A percentile compares a stretch with the other conserved stretches of the same genome.
Evolutionary conservation across 2,329 filamentous ascomycete species (phyloP).

Genomic region (Orbilia javanica): DNA sequence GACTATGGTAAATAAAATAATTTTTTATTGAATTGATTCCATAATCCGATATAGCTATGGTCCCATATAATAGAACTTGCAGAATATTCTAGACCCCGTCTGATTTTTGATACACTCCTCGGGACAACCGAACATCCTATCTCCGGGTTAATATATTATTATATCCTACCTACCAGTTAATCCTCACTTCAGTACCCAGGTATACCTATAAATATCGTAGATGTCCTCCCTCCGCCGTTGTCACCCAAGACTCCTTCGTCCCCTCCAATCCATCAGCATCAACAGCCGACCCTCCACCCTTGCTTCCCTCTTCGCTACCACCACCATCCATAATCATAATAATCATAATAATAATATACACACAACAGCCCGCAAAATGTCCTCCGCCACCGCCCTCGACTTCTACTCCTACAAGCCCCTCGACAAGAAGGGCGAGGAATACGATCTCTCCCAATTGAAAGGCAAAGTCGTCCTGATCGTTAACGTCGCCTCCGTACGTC

Average conservation of each 20-base stretch:
- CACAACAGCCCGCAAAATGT: slow-evolving; percentile 21
- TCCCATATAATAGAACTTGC: too few relatives aligned
- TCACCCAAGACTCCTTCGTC: not conserved
- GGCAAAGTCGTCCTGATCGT: slow-evolving; percentile 96
- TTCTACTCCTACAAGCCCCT: slow-evolving; percentile 89
- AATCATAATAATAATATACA: not conserved
- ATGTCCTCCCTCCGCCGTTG: not conserved
- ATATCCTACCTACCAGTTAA: too few relatives aligned
- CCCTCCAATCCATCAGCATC: not conserved
- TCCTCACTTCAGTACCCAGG: too few relatives aligned
- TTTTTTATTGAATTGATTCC: too few relatives aligned
- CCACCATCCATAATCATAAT: too few relatives aligned
- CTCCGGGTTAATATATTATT: not conserved
- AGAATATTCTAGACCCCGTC: not conserved
- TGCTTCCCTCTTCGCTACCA: not conserved
- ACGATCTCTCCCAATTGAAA: slow-evolving; percentile 78
- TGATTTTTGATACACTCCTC: too few relatives aligned
- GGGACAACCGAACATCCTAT: not conserved
- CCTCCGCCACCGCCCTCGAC: slow-evolving; percentile 58
- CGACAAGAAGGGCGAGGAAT: slow-evolving; percentile 81
- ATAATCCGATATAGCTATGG: not conserved
- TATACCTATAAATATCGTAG: not conserved
- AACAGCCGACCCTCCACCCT: not conserved
- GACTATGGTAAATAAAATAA: too few relatives aligned
- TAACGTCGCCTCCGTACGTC: slow-evolving; percentile 83